Base-by-base conservation (phyloP, 2,329 filamentous ascomycete genomes). In the Fusarium virguliforme region DNA sequence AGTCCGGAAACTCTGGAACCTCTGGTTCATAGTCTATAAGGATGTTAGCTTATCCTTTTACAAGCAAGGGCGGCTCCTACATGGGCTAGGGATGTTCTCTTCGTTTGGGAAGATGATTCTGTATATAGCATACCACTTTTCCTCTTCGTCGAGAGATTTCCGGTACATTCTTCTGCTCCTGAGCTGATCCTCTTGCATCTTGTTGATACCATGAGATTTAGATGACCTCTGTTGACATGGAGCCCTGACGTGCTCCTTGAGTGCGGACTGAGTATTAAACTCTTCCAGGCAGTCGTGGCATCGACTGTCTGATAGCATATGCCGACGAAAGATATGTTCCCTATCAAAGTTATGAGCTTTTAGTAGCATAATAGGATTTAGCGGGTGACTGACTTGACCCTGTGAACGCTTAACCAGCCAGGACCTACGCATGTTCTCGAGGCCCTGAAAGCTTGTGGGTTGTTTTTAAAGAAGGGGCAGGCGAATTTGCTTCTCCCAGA, bases 311-410 rank as follows among this genome's bases (percentile, higher is more conserved):
- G 24, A n/a, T 8, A 54, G 5, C 15, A 37, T 54, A 6, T 54
- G 51, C 5, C 51, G 32, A 3, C 51, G 32, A n/a, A 54, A 54
- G 13, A 54, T 54, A 12, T 54, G 51, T 10, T 54, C 51, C 34
- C 51, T 54, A 35, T 30, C 6, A 41, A 26, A 10, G n/a, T 4
- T 1, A 3, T 54, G 7, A 54, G 34, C 2, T 0, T 2, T 12
- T 28, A 8, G 13, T 4, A 1, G 3, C 2, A 4, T 7, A 4
- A 3, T 5, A 28, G 18, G 3, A 26, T 15, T 54, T n/a, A 13
- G 8, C 22, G 24, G 2, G 3, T 24, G n/a, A 37, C 51, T n/a
- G 32, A 54, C 51, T 54, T 54, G 34, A 54, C 34, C 12, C 51
- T 26, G 34, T 54, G 51, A 1, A 54, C 34, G 9, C 51, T 54